phyloP scores from a whole-genome alignment of 805 yeast genomes.

The Jamesozyma hellenica region DNA sequence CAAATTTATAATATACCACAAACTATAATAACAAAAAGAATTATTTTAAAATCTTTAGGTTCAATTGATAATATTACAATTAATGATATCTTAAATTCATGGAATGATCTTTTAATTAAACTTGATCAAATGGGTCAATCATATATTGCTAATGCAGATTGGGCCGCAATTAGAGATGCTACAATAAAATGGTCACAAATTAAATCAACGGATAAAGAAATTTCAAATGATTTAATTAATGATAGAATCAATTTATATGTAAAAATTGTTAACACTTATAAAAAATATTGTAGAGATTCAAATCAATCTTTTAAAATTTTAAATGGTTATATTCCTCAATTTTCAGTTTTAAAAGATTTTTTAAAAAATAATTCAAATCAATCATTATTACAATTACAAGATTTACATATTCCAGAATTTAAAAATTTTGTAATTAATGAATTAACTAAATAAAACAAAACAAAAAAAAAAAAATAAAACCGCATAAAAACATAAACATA shows the following conservation, averaged over 20 bases:
- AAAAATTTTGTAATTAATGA: conserved; percentile 14
- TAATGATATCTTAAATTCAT: conserved; percentile 42
- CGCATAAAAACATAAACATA: neutral
- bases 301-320: conserved; percentile 32
- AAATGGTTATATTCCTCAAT: conserved; percentile 29
- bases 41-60: conserved; percentile 58
- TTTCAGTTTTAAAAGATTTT: conserved; percentile 22
- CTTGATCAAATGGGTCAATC: conserved; percentile 40
- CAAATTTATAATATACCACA: conserved; percentile 41
- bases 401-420: conserved; percentile 24
- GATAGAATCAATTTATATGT: conserved; percentile 42
- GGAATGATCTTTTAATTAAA: conserved; percentile 41
- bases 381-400: neutral
- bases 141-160: conserved; percentile 68
- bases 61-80: conserved; percentile 39
- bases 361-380: conserved; percentile 20
- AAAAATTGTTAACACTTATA: conserved; percentile 37
- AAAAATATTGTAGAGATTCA: conserved; percentile 33
- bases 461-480: neutral
- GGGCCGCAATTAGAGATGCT: conserved; percentile 72
- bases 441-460: neutral
- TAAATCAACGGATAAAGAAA: neutral
- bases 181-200: conserved; percentile 32
- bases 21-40: conserved; percentile 60
- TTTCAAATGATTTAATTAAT: conserved; percentile 5